Evolutionary conservation across 2,329 filamentous ascomycete genomes (phyloP), one percentile per base, ranked within the genome.

Genomic region (Fusarium burgessii): DNA sequence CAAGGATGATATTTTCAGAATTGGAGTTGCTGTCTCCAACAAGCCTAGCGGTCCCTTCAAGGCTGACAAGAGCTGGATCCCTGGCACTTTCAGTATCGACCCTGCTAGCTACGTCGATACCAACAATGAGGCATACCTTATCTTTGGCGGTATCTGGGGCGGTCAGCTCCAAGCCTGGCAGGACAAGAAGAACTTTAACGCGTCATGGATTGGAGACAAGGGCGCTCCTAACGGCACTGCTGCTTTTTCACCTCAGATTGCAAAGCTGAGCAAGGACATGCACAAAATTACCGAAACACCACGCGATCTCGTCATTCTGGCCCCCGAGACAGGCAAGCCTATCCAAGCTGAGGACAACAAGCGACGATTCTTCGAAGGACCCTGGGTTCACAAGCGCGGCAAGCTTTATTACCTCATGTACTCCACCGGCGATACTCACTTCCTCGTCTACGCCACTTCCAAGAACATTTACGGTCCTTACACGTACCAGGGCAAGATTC

Each of bases 141-240:
- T 49, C 2, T 67, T 55, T 47, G 64, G 64, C 14, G 64, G 64
- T 10, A 60, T 67, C 3, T 45, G 51, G 27, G 64, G 64, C 2
- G 64, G 64, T 0, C 64, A 67, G 38, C 64, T 67, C 6, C 62
- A 67, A 3, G 32, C 42, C 6, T 67, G 64, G 64, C 64, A 67
- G 33, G 46, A 67, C 6, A 49, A 67, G 13, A 62, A 46, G 29
- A 52, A 43, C 14, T 67, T 65, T 14, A 51, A 66, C 15, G 51
- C 58, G 18, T 66, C 54, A 13, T 40, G 62, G 62, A 2, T 46
- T 14, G 25, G 62, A 38, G 20, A 35, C 18, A 59, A 59, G n/a
- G 36, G 17, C 18, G 47, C 64, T 4, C 62, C 62, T 2, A 67
- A 67, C 14, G 64, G 56, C 17, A 62, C 62, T 4, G 49, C 49